A percentile compares a stretch with the other conserved stretches of the same genome.
Conservation (phyloP, 805 yeast species). For the Grigorovia jiainica region DNA sequence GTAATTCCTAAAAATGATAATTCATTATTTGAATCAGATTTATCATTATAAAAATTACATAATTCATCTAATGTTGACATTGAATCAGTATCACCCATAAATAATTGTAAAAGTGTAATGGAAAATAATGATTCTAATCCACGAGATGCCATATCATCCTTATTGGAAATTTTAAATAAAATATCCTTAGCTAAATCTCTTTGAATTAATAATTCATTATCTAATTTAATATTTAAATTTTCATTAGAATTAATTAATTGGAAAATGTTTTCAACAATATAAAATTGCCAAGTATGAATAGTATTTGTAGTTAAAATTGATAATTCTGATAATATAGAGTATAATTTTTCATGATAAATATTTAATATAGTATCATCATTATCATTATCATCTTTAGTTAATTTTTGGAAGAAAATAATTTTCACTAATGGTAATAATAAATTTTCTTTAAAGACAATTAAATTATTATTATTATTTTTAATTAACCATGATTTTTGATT, state of each 20-base stretch:
- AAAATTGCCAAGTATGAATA: conserved; percentile 46
- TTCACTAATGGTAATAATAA: conserved; percentile 19
- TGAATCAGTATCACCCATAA: conserved; percentile 68
- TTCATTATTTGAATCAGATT: conserved; percentile 11
- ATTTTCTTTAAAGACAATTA: neutral
- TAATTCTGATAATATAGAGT: conserved; percentile 55
- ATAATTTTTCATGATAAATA: conserved; percentile 52
- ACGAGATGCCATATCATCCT: neutral
- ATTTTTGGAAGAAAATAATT: conserved; percentile 26
- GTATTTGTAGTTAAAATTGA: conserved; percentile 32
- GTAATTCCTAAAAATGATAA: conserved; percentile 41
- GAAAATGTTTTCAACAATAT: conserved; percentile 35
- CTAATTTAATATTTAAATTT: conserved; percentile 37
- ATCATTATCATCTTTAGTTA: conserved; percentile 4
- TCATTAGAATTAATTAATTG: conserved; percentile 10
- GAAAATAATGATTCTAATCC: conserved; percentile 74
- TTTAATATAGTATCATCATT: conserved; percentile 5
- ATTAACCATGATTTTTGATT: conserved; percentile 27
- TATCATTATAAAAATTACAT: conserved; percentile 31
- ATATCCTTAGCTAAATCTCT: conserved; percentile 41
- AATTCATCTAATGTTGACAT: conserved; percentile 66
- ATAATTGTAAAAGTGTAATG: conserved; percentile 67
- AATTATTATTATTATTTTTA: neutral
- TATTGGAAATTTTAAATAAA: conserved; percentile 35
- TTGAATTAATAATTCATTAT: conserved; percentile 44